These are phyloP conservation scores for Phytophthora sp. DNA, from an alignment of 352 stramenopile species.

Conservation along the genomic window DNA sequence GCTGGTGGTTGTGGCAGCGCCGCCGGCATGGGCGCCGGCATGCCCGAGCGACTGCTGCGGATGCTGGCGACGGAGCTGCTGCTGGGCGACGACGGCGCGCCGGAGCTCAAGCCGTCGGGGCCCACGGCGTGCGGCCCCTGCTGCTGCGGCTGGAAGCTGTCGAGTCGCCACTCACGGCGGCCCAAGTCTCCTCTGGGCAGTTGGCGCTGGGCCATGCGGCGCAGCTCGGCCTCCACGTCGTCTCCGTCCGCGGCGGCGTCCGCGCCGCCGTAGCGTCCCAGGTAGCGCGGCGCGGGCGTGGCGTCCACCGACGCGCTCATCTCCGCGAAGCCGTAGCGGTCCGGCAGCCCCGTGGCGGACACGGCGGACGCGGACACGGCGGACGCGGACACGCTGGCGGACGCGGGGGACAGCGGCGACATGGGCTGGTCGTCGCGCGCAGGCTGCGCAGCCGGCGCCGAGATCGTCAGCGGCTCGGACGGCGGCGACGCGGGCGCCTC, in stretches of 20 bases:
- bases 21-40: slow-evolving; percentile 11
- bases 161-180: slow-evolving; percentile 75
- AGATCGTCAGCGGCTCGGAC: slow-evolving; percentile 13
- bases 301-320: slow-evolving; percentile 85
- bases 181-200: slow-evolving; percentile 80
- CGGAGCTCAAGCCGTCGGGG: slow-evolving; percentile 17
- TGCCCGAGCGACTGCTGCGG: slow-evolving; percentile 20
- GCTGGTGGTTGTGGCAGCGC: slow-evolving; percentile 59
- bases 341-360: slow-evolving; percentile 75
- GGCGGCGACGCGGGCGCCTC: slow-evolving; percentile 19
- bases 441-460: slow-evolving; percentile 3
- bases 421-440: slow-evolving; percentile 8
- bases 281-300: slow-evolving; percentile 78
- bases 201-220: slow-evolving; percentile 79
- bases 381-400: slow-evolving; percentile 62
- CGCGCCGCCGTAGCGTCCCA: slow-evolving; percentile 50
- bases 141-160: slow-evolving; percentile 47
- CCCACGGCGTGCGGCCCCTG: slow-evolving; percentile 23
- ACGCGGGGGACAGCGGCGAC: slow-evolving; percentile 56
- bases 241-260: slow-evolving; percentile 46
- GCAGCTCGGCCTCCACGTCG: slow-evolving; percentile 78
- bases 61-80: slow-evolving; percentile 47
- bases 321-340: slow-evolving; percentile 71
- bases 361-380: slow-evolving; percentile 83
- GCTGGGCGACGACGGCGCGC: slow-evolving; percentile 51